These are phyloP conservation scores for Colletotrichum limetticola DNA, from an alignment of 2,329 filamentous ascomycete species.

Conservation along the genomic window DNA sequence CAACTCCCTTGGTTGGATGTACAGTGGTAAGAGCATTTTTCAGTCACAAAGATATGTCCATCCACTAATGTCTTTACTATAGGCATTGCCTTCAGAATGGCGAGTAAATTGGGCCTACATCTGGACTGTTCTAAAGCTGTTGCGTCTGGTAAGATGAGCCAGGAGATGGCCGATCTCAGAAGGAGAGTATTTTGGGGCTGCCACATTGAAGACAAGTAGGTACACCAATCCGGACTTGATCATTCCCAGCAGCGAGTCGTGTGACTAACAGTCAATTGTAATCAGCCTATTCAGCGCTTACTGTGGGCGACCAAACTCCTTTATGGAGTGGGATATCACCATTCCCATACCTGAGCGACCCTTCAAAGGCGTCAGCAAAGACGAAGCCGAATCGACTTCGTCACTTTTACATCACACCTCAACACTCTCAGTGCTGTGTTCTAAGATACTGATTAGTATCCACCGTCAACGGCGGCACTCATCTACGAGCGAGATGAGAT, in stretches of 20 bases:
- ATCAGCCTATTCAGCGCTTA: conserved; percentile 14
- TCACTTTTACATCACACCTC: background rate
- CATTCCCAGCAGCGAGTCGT: background rate
- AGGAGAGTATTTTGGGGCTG: conserved; percentile 29
- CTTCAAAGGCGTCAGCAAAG: background rate
- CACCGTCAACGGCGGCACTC: background rate
- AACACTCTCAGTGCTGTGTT: background rate
- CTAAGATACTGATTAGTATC: background rate
- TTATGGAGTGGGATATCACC: conserved; percentile 17
- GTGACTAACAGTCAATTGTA: background rate
- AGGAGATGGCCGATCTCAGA: background rate
- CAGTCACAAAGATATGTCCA: background rate
- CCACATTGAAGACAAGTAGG: conserved; percentile 17
- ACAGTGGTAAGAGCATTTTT: conserved; percentile 10
- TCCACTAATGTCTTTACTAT: background rate
- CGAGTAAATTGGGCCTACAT: conserved; percentile 7
- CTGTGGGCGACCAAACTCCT: conserved; percentile 10
- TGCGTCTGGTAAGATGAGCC: conserved; percentile 1
- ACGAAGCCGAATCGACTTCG: background rate
- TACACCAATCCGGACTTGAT: accelerated
- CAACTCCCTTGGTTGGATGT: conserved; percentile 15
- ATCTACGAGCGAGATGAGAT: background rate
- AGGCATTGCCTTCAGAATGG: conserved; percentile 26
- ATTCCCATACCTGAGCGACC: background rate
- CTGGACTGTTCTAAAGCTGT: conserved; percentile 20